Evolutionary conservation across 225 moss, liverwort and hornwort genomes (phyloP), one percentile per base, ranked within the genome.

Genomic region (Lunularia cruciata): DNA sequence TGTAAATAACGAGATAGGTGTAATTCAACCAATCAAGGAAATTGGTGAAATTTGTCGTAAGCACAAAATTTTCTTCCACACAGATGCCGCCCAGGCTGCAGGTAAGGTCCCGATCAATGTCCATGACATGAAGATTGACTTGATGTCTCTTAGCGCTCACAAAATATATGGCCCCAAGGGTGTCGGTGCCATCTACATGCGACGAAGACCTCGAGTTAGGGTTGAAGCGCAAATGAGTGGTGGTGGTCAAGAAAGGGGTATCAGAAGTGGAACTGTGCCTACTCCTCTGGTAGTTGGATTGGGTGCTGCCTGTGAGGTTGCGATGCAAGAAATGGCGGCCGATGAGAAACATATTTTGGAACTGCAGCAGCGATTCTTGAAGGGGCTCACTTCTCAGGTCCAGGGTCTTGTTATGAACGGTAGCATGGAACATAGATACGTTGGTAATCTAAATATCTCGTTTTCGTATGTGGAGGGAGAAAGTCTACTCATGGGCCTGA

Each of bases 381-480:
- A 84, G 42, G 87, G 90, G 34, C 79, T 92, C 22, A 65, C 82
- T 11, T 77, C 89, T 28, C 71, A 90, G 78, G 72, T 96, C 60
- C 84, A 92, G 35, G 92, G 92, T 2, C 86, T 92, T 13, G 78
- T 98, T 47, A 82, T 98, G 0, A 92, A 92, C 27, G 96, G 96
- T 31, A 96, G 96, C 46, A 75, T 82, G 75, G 83, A 92, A 71
- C 89, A 96, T 72, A 80, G 96, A 51, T 92, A 92, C 60, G 81
- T 81, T 8, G 96, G 96, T 8, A 96, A 96, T 60, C 60, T 92
- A 56, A 92, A 96, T 63, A 70, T 96, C 5, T 96, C 96, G 25
- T 96, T 96, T 23, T 87, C 96, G 10, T 96, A 89, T 42, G 96
- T 96, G 5, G 96, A 96, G 72, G 96, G 96, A 31, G 96, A 96